Evolutionary conservation across 768 basidiomycete genomes (phyloP).

Genomic region (Tubosaeta sp.): DNA sequence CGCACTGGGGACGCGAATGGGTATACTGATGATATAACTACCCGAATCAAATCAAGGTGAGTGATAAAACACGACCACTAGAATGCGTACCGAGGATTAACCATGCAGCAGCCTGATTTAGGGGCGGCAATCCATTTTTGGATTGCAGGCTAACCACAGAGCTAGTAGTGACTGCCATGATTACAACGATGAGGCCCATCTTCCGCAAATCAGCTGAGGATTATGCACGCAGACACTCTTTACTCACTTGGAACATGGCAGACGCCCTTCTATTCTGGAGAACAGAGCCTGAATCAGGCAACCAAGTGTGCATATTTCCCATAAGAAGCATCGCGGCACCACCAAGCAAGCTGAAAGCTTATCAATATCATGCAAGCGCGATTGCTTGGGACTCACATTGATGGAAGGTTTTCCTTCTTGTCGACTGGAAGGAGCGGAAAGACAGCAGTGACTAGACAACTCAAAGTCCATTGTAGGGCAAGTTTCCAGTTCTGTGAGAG

Average conservation of each 20-base stretch:
- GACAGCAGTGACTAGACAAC: slow-evolving; percentile 52
- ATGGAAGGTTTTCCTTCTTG: slow-evolving; percentile 54
- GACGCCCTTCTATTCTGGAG: slow-evolving; percentile 3
- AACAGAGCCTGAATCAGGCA: background rate
- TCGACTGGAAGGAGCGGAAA: slow-evolving; percentile 75
- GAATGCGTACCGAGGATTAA: slow-evolving; percentile 49
- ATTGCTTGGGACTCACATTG: slow-evolving; percentile 50
- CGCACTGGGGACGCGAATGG: slow-evolving; percentile 42
- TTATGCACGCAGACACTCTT: background rate
- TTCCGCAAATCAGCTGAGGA: slow-evolving; percentile 18
- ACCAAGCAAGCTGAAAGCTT: slow-evolving; percentile 39
- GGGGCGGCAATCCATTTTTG: slow-evolving; percentile 59
- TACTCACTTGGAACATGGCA: slow-evolving; percentile 23
- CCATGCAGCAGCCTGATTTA: slow-evolving; percentile 67
- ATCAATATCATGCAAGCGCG: slow-evolving; percentile 6
- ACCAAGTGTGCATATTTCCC: slow-evolving; percentile 24
- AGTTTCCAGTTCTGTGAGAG: slow-evolving; percentile 26
- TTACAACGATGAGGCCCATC: slow-evolving; percentile 41
- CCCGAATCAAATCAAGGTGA: slow-evolving; percentile 28
- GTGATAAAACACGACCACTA: background rate
- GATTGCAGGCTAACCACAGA: slow-evolving; percentile 60
- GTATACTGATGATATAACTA: slow-evolving; percentile 48
- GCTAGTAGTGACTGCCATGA: slow-evolving; percentile 51
- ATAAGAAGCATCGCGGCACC: slow-evolving; percentile 41
- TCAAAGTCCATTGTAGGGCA: slow-evolving; percentile 40